These are phyloP conservation scores for Tephrocybe sp. DNA, from an alignment of 768 basidiomycete species.

Conservation along the genomic window DNA sequence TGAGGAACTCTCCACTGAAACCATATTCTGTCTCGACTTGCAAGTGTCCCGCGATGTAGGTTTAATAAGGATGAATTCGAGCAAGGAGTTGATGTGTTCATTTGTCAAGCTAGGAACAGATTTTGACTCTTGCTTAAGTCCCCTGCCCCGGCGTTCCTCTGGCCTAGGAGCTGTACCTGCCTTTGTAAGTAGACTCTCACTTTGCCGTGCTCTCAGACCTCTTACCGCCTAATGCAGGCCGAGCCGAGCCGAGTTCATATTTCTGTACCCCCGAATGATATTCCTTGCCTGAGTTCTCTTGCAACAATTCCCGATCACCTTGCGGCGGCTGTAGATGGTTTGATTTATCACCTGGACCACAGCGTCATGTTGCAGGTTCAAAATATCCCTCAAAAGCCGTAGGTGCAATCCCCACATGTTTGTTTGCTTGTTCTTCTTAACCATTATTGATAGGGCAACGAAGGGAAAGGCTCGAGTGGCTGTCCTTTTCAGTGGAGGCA, in stretches of 20 bases:
- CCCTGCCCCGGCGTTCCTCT: slow-evolving; percentile 14
- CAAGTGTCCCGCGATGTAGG: not conserved
- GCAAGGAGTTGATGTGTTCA: not conserved
- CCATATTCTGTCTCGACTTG: slow-evolving; percentile 55
- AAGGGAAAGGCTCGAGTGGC: slow-evolving; percentile 59
- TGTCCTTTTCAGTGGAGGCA: slow-evolving; percentile 93
- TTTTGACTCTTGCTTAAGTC: slow-evolving; percentile 12
- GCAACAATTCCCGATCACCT: slow-evolving; percentile 44
- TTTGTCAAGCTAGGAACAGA: slow-evolving; percentile 3
- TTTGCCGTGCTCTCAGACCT: not conserved
- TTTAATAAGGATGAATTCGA: not conserved
- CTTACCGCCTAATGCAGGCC: slow-evolving; percentile 34
- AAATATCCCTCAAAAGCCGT: slow-evolving; percentile 58
- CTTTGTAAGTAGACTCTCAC: slow-evolving; percentile 26
- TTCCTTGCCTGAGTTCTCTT: slow-evolving; percentile 32
- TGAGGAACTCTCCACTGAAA: slow-evolving; percentile 59
- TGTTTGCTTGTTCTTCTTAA: not conserved
- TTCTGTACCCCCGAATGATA: slow-evolving; percentile 41
- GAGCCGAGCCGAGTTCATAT: slow-evolving; percentile 43
- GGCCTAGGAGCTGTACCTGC: slow-evolving; percentile 2
- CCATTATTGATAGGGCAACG: slow-evolving; percentile 15
- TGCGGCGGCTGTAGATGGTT: slow-evolving; percentile 38
- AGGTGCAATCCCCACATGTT: slow-evolving; percentile 13
- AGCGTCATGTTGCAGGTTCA: slow-evolving; percentile 69
- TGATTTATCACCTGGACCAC: slow-evolving; percentile 53